Conservation (phyloP, 371 early-diverging fungal species). For the Apophysomyces trapeziformis region DNA sequence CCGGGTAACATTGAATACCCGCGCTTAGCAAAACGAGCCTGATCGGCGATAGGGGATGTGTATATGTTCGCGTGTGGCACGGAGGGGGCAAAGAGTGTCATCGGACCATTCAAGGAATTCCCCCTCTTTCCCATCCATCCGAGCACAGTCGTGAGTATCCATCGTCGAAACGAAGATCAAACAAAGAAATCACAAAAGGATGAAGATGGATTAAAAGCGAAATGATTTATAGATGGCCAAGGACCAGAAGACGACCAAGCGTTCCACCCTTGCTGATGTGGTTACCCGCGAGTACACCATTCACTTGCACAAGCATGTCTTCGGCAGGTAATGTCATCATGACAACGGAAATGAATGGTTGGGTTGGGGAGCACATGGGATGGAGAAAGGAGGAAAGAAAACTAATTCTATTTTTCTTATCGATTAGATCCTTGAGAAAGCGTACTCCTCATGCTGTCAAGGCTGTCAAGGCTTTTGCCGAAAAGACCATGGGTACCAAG, state of each 20-base stretch:
- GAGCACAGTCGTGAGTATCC: constrained; percentile 5
- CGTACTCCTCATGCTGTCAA: constrained; percentile 92
- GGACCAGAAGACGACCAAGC: constrained; percentile 55
- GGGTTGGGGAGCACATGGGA: no score
- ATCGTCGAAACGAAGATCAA: neutral
- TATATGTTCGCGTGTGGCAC: no score
- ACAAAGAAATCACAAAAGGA: neutral
- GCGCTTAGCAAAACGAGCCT: no score
- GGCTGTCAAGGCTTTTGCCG: constrained; percentile 84
- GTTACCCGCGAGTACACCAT: constrained; percentile 93
- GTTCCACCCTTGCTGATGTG: constrained; percentile 64
- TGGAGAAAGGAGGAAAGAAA: no score
- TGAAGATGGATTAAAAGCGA: neutral
- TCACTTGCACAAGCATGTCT: constrained; percentile 89
- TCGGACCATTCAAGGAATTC: no score
- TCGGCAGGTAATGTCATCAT: constrained; percentile 14
- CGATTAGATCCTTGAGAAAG: constrained; percentile 86
- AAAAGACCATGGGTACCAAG: constrained; percentile 84
- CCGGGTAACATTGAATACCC: no score
- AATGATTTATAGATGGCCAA: constrained; percentile 44
- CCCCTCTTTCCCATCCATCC: neutral
- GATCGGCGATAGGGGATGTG: no score
- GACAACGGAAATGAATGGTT: no score
- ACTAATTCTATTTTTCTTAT: no score
- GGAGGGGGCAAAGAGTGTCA: no score